Base-by-base conservation (phyloP, 306 rosid species). In the Erythrophleum fordii region DNA sequence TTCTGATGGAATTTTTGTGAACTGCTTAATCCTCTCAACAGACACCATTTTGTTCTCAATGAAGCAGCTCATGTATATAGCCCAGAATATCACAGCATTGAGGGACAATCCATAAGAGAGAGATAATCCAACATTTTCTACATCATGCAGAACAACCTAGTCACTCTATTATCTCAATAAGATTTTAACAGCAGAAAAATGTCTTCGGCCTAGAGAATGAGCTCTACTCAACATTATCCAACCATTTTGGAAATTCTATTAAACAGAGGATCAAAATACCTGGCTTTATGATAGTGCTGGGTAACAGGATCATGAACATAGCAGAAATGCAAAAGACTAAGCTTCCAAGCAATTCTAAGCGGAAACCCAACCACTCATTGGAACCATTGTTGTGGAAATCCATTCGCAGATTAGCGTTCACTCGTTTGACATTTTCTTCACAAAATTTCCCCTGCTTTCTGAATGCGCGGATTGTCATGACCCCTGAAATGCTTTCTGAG, bases 301-400 rank as follows among this genome's bases (percentile, higher is more conserved):
- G 99, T 76, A 95, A 82, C 71, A 90, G 2, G 90, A 95, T 86
- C 99, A 95, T 89, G 90, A 95, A 95, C 88, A 90, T 8, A 22
- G 99, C 84, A 69, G 98, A 95, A 51, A 68, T 5, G 83, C 99
- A 95, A 39, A 90, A 89, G 18, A 95, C 81, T 26, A 89, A 23
- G 86, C 96, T 87, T 69, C 99, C 99, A 29, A 95, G 93, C 46
- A 89, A 78, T 83, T 95, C 99, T 67, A 92, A 80, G 45, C 99
- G 97, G 83, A 93, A 95, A 46, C 98, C 98, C 82, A 95, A 82
- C 99, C 99, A 95, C 77, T 87, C 99, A 75, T 95, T 95, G 65
- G 99, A 86, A 28, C 98, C 91, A 73, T 80, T 84, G 85, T 93
- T 95, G 89, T 95, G 97, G 90, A 95, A 93, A 81, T 95, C 97